Base-by-base conservation (phyloP, 1,284 basidiomycete genomes). In the Ustilago hordei region DNA sequence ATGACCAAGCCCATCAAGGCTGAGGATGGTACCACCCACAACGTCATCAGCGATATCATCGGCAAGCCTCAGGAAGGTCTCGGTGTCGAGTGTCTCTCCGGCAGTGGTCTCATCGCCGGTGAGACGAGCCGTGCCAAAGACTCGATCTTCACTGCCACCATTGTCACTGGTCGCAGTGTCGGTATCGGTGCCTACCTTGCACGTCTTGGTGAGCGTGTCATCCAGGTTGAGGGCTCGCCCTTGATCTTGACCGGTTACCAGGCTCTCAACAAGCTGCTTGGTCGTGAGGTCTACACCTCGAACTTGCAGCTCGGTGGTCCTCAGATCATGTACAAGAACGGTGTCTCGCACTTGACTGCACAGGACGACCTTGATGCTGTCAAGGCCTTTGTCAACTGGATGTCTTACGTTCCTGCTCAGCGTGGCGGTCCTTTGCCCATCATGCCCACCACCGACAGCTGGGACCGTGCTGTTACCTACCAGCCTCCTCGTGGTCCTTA, bases 101-200 rank as follows among this genome's bases (percentile, higher is more conserved):
- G 97, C 52, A 98, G 95, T 47, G 97, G 97, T 88, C 91, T 99
- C 81, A 99, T 99, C 84, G 97, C 97, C 47, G 97, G 97, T 74
- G 97, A 98, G 88, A 99, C 97, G 0, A 97, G 95, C 55, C 91
- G 97, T 50, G 97, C 97, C 0, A 98, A 98, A 87, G 95, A 99
- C 83, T 95, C 98, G 86, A 98, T 99, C 87, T 99, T 99, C 89
- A 99, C 97, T 59, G 95, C 98, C 87, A 99, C 97, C 23, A 91
- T 99, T 83, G 96, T 99, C 81, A 98, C 95, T 50, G 97, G 95
- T 80, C 94, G 97, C 64, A 98, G 95, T 6, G 97, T 99, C 81
- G 97, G 97, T 88, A 99, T 99, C 83, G 97, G 97, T 85, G 97
- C 97, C 43, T 99, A 99, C 88, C 93, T 99, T 65, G 95, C 99